Percentiles rank a stretch among this genome's conserved stretches.
These are phyloP conservation scores for Phellopilus nigrolimitatus DNA, from an alignment of 1,284 basidiomycete species.

Conservation along the genomic window DNA sequence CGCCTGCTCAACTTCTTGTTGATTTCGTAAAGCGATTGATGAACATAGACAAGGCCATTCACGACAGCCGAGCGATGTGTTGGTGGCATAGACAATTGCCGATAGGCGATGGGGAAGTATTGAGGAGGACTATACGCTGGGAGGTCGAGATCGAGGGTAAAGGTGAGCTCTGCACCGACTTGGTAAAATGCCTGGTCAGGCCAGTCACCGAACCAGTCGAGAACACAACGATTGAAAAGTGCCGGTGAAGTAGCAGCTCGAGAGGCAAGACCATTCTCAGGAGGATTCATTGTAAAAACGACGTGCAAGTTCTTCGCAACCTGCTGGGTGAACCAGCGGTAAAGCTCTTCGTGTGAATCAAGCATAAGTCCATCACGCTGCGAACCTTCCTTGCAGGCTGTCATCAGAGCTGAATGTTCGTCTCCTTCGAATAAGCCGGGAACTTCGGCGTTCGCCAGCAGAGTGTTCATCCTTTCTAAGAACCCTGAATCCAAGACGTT, in stretches of 20 bases:
- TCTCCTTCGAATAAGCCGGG: slow-evolving; percentile 98
- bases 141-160: slow-evolving; percentile 85
- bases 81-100: slow-evolving; percentile 77
- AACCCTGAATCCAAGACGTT: slow-evolving; percentile 99
- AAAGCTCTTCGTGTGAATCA: slow-evolving; percentile 95
- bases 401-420: slow-evolving; percentile 95
- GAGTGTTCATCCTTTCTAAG: slow-evolving; percentile 98
- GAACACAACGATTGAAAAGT: slow-evolving; percentile 95
- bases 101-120: slow-evolving; percentile 86
- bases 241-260: slow-evolving; percentile 97
- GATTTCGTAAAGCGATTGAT: slow-evolving; percentile 85
- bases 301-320: slow-evolving; percentile 96
- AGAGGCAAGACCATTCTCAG: slow-evolving; percentile 90
- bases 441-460: slow-evolving; percentile 99
- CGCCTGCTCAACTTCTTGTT: slow-evolving; percentile 86
- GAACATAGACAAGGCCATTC: slow-evolving; percentile 92
- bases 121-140: slow-evolving; percentile 72
- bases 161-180: slow-evolving; percentile 93
- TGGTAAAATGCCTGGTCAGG: slow-evolving; percentile 96
- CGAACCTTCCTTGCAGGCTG: slow-evolving; percentile 97
- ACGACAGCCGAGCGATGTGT: slow-evolving; percentile 84
- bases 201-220: slow-evolving; percentile 99
- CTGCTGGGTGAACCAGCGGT: slow-evolving; percentile 96
- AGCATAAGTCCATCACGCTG: slow-evolving; percentile 97
- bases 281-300: slow-evolving; percentile 99